A percentile compares a stretch with the other conserved stretches of the same genome.
Evolutionary conservation across 2,329 filamentous ascomycete species (phyloP).

Genomic region (Tympanopsis confertula): DNA sequence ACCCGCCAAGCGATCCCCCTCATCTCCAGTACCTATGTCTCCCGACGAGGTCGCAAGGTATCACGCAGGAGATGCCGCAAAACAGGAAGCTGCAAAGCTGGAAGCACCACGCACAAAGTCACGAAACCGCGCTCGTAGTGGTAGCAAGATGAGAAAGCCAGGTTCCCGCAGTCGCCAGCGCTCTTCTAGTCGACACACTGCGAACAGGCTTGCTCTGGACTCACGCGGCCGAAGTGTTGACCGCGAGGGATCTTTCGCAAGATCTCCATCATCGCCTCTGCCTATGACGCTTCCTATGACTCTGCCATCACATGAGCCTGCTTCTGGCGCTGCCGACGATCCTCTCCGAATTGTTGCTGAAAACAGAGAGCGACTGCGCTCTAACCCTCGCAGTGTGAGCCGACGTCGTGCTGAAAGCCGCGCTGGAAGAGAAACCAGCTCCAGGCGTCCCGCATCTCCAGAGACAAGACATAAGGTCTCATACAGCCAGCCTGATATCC

Average conservation of each 20-base stretch:
- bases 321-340: slow-evolving; percentile 26
- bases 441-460: slow-evolving; percentile 29
- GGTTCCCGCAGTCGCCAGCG: slow-evolving; percentile 3
- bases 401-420: slow-evolving; percentile 16
- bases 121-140: background rate
- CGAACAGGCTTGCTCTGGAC: slow-evolving; percentile 6
- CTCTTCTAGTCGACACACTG: slow-evolving; percentile 11
- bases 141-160: background rate
- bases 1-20: slow-evolving; percentile 51
- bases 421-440: slow-evolving; percentile 26
- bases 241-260: slow-evolving; percentile 24
- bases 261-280: slow-evolving; percentile 44
- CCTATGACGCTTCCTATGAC: slow-evolving; percentile 34
- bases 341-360: slow-evolving; percentile 27
- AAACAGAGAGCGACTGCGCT: slow-evolving; percentile 30
- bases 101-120: background rate
- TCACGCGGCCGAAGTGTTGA: slow-evolving; percentile 31
- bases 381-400: slow-evolving; percentile 32
- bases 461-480: slow-evolving; percentile 20
- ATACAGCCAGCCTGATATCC: background rate
- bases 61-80: no score
- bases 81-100: background rate
- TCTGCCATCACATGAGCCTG: slow-evolving; percentile 18
- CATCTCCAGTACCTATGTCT: slow-evolving; percentile 55
- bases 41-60: slow-evolving; percentile 47